Evolutionary conservation across 2,329 filamentous ascomycete species (phyloP), one percentile per base, ranked within the genome.

Genomic region (Ophiostoma ulmi): DNA sequence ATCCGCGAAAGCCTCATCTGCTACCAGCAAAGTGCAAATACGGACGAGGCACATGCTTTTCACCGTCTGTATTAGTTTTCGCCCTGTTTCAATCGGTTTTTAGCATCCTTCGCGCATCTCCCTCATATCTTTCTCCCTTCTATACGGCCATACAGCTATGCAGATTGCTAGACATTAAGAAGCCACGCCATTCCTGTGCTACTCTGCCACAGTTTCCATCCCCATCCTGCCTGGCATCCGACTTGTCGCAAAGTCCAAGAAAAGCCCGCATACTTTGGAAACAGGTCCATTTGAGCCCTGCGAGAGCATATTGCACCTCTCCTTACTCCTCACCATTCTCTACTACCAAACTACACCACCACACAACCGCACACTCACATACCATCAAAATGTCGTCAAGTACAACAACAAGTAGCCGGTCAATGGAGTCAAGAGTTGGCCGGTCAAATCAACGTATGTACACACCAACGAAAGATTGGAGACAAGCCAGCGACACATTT

Each of bases 361-460:
- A 35, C 68, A 44, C 55, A 26, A 20, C 39, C 41, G 36, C 20
- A 58, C 35, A 70, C 11, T 36, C 52, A 64, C 48, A 64, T 3
- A 17, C 20, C 44, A n/a, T 11, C 67, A 48, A 69, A 73, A 74
- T 73, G 72, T 68, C 73, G 48, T 71, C 72, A 63, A 70, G 69
- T 44, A 69, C 71, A 67, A 70, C 70, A 22, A 66, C 65, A 68
- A 79, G 75, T 73, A 81, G 77, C 77, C 86, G 86, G 76, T 82
- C 86, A 69, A 90, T 90, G 88, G 85, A 93, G 83, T 92, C 91
- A 73, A 87, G 91, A 77, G 89, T 87, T 70, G 91, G 91, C 76
- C 86, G 92, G 78, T 89, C 84, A 78, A 94, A 94, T 78, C 92
- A 95, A 81, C 88, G 91, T 93, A 85, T 88, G 90, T 91, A 64